Evolutionary conservation across 1,284 basidiomycete species (phyloP).

Genomic region (Cerioporus squamosus): DNA sequence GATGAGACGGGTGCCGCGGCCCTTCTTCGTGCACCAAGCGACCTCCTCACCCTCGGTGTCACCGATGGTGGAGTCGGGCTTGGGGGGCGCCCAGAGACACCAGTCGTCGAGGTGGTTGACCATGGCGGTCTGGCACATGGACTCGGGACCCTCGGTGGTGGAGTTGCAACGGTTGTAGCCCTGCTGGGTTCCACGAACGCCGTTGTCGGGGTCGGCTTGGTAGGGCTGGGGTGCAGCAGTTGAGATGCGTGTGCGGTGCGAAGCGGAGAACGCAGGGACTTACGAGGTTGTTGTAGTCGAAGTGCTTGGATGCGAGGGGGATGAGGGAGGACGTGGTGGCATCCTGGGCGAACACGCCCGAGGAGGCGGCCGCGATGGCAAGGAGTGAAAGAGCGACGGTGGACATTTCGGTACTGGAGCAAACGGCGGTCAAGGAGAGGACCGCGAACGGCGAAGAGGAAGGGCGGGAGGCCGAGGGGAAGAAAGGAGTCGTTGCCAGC

Average conservation of each 20-base stretch:
- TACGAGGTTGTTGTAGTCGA: slow-evolving; percentile 55
- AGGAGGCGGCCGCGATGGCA: slow-evolving; percentile 40
- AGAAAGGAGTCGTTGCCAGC: slow-evolving; percentile 12
- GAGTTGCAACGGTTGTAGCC: slow-evolving; percentile 77
- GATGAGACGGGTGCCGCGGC: slow-evolving; percentile 68
- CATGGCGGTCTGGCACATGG: slow-evolving; percentile 68
- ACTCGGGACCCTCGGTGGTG: slow-evolving; percentile 63
- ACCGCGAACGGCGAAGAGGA: slow-evolving; percentile 13
- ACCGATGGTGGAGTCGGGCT: slow-evolving; percentile 54
- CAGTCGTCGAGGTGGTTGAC: slow-evolving; percentile 63
- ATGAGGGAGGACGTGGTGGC: slow-evolving; percentile 30
- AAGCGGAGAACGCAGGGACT: slow-evolving; percentile 20
- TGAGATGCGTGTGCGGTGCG: not conserved
- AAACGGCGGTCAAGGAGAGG: slow-evolving; percentile 10
- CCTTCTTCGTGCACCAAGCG: slow-evolving; percentile 75
- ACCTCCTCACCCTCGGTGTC: slow-evolving; percentile 72
- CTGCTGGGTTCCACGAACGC: slow-evolving; percentile 57
- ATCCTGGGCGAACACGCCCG: slow-evolving; percentile 40
- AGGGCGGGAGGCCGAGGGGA: slow-evolving; percentile 8
- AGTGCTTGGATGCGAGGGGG: slow-evolving; percentile 58
- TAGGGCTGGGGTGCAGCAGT: slow-evolving; percentile 47
- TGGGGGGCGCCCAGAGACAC: slow-evolving; percentile 63
- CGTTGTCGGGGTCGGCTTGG: slow-evolving; percentile 52
- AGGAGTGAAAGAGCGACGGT: slow-evolving; percentile 50
- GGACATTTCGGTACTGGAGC: slow-evolving; percentile 37